phyloP scores from a whole-genome alignment of 2,329 filamentous ascomycete species.

The Coleophoma cylindrospora region DNA sequence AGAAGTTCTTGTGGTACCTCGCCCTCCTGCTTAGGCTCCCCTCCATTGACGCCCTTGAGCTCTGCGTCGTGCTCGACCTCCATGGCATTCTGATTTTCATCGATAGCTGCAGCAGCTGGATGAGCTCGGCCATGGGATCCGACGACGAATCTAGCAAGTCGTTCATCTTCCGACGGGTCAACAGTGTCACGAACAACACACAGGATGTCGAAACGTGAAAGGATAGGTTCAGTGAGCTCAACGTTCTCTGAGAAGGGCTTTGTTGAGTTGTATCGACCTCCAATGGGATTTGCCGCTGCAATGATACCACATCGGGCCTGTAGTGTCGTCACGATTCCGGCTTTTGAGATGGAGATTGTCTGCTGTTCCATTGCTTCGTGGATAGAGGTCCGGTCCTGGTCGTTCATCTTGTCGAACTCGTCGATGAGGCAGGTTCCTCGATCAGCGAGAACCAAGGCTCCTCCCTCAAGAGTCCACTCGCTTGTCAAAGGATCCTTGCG shows the following conservation, averaged over 20 bases:
- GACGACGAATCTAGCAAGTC: conserved; percentile 90
- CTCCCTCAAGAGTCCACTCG: conserved; percentile 97
- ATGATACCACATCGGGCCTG: conserved; percentile 96
- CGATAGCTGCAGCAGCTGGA: conserved; percentile 47
- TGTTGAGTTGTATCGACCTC: conserved; percentile 93
- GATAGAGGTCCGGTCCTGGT: conserved; percentile 95
- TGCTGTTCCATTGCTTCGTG: conserved; percentile 99
- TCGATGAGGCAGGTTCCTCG: conserved; percentile 94
- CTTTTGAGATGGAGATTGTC: conserved; percentile 98
- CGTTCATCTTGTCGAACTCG: conserved; percentile 99
- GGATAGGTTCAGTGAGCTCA: conserved; percentile 91
- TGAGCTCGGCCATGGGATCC: conserved; percentile 91
- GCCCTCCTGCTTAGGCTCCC: conserved; percentile 49
- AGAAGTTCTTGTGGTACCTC: conserved; percentile 88
- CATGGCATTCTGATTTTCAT: conserved; percentile 49
- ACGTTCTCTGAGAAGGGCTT: conserved; percentile 96
- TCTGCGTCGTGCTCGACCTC: conserved; percentile 56
- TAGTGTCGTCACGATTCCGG: conserved; percentile 94
- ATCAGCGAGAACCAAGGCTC: conserved; percentile 90
- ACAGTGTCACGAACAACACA: conserved; percentile 95
- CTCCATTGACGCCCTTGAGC: conserved; percentile 31
- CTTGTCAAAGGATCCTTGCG: conserved; percentile 90
- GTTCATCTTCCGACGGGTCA: conserved; percentile 86
- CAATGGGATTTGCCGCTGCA: conserved; percentile 93
- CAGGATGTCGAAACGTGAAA: conserved; percentile 96